Conservation (phyloP, 2,329 filamentous ascomycete genomes). For the Keithomyces neogunnii region DNA sequence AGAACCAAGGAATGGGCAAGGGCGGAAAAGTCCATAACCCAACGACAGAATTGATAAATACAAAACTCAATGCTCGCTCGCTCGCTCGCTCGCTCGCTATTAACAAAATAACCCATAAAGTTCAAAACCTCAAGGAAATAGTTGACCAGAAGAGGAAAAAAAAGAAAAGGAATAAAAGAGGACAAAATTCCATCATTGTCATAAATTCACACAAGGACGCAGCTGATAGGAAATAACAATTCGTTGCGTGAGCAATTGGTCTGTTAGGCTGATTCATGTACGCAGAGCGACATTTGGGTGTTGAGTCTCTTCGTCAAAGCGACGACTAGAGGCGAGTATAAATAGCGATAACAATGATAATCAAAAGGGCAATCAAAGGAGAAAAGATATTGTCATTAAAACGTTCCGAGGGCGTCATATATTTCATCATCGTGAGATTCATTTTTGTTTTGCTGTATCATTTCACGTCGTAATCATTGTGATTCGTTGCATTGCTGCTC, state of each 20-base stretch:
- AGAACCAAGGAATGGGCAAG: background rate
- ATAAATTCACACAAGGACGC: background rate
- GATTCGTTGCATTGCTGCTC: conserved; percentile 35
- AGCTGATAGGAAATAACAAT: background rate
- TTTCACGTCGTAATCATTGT: conserved; percentile 27
- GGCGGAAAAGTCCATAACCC: background rate
- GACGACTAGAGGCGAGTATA: background rate
- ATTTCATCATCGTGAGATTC: conserved; percentile 27
- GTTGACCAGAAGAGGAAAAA: background rate
- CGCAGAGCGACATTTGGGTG: background rate
- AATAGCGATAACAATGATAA: conserved; percentile 3
- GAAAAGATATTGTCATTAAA: conserved; percentile 18
- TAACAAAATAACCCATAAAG: background rate
- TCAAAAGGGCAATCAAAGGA: conserved; percentile 5
- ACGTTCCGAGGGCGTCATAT: conserved; percentile 12
- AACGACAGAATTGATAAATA: background rate
- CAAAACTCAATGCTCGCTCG: conserved; percentile 7
- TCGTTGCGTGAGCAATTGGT: conserved; percentile 6
- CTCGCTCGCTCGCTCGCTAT: background rate
- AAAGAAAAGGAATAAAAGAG: background rate
- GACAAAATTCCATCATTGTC: background rate
- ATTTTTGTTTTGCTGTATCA: conserved; percentile 21
- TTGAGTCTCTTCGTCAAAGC: background rate
- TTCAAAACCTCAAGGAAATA: background rate
- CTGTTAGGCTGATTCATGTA: conserved; percentile 2